These are phyloP conservation scores for Rehmannia glutinosa DNA, from an alignment of 257 asterid species.

Conservation along the genomic window DNA sequence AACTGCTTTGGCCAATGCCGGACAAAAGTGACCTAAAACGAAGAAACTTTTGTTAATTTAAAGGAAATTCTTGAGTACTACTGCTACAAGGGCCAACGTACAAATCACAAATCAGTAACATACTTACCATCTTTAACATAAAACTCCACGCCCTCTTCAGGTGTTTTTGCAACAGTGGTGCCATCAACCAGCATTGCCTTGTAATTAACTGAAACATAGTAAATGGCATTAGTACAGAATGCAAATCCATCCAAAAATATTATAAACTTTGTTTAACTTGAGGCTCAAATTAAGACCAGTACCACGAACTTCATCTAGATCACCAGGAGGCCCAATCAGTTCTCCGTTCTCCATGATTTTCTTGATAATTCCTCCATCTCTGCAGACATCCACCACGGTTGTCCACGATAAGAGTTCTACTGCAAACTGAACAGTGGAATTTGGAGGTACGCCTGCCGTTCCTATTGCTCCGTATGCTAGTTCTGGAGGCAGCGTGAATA, in stretches of 20 bases:
- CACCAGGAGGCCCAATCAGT: constrained; percentile 57
- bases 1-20: constrained; percentile 60
- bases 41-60: constrained; percentile 9
- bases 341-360: constrained; percentile 55
- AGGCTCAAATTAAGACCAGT: constrained; percentile 9
- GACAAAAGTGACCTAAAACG: constrained; percentile 58
- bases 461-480: constrained; percentile 40
- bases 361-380: constrained; percentile 72
- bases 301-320: constrained; percentile 75
- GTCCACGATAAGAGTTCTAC: constrained; percentile 73
- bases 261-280: no score
- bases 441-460: constrained; percentile 37
- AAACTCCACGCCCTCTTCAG: constrained; percentile 59
- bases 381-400: constrained; percentile 61
- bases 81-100: background rate
- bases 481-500: constrained; percentile 51
- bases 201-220: constrained; percentile 47
- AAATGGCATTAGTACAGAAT: constrained; percentile 1
- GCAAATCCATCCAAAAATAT: constrained; percentile 9
- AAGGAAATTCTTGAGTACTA: background rate
- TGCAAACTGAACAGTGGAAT: constrained; percentile 43
- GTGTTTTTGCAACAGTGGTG: constrained; percentile 44
- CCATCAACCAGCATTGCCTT: constrained; percentile 48
- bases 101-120: background rate
- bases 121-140: constrained; percentile 57